Evolutionary conservation across 768 basidiomycete genomes (phyloP), one percentile per base, ranked within the genome.

Genomic region (Floccularia luteovirens): DNA sequence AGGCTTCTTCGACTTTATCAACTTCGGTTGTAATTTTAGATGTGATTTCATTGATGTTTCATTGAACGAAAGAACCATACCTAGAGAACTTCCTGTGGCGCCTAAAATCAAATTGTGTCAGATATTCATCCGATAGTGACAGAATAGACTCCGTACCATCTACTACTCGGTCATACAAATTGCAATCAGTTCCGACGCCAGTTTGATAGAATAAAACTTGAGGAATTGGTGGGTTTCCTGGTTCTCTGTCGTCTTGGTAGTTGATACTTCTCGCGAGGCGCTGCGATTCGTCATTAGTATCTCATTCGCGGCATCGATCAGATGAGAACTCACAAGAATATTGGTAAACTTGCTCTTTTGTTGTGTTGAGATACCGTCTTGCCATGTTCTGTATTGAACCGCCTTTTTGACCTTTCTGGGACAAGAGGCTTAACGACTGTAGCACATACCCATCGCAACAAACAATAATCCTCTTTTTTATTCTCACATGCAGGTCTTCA

Each of bases 1-100:
- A 84, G 24, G 77, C 83, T 47, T 86, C 82, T 58, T 86, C 78
- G 2, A 87, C 79, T 51, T 87, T 85, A 42, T 79, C 78, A 28
- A 61, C 82, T 85, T 39, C 31, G 21, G 24, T 27, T 22, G 13
- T 34, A 7, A 7, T 34, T 34, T 41, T n/a, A 7, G 14, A 32
- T 44, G 19, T 41, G 35, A 16, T 22, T 32, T 13, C 20, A 39
- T 46, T n/a, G n/a, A n/a, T n/a, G n/a, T n/a, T n/a, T n/a, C n/a
- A n/a, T n/a, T n/a, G 4, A 25, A 49, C 47, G 17, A 30, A 34
- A 23, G 30, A 16, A 14, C 43, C 53, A 24, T 52, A 81, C 83
- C 79, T 47, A 87, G 58, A 28, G 73, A 69, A 32, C 64, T 68
- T 17, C 82, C 84, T 1, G 75, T 77, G n/a, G 74, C 68, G 13